These are phyloP conservation scores for Aureobasidium sp. DNA, from an alignment of 2,329 filamentous ascomycete species.

Conservation along the genomic window DNA sequence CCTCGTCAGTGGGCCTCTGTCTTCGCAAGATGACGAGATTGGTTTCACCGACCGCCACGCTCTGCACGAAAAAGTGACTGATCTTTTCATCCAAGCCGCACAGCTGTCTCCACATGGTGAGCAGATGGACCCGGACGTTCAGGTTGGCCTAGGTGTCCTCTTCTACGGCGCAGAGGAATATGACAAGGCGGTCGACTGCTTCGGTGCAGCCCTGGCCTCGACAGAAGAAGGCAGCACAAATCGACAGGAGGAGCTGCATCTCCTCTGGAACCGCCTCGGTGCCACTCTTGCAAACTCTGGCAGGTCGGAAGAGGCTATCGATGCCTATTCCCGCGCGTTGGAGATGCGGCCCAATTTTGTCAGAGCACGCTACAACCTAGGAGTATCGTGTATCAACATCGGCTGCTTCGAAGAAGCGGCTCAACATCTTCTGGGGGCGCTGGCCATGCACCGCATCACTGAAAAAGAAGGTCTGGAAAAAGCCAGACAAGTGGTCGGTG, in stretches of 20 bases:
- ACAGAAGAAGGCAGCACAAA: constrained; percentile 80
- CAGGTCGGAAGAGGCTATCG: constrained; percentile 89
- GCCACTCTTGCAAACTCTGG: constrained; percentile 94
- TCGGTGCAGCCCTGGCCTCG: constrained; percentile 80
- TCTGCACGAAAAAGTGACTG: constrained; percentile 83
- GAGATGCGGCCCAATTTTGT: constrained; percentile 93
- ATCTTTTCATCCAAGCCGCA: constrained; percentile 84
- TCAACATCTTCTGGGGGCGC: constrained; percentile 80
- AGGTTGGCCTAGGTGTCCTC: constrained; percentile 90
- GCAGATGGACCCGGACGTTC: constrained; percentile 97
- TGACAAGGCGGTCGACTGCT: constrained; percentile 97
- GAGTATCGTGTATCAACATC: constrained; percentile 95
- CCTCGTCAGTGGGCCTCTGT: constrained; percentile 62
- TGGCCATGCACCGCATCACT: constrained; percentile 92
- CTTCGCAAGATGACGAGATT: constrained; percentile 70
- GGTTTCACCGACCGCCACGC: constrained; percentile 90
- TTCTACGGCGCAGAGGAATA: constrained; percentile 98
- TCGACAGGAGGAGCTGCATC: constrained; percentile 76
- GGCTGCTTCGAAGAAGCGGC: constrained; percentile 91
- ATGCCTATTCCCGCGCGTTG: constrained; percentile 89
- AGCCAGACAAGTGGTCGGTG: constrained; percentile 66
- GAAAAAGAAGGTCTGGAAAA: constrained; percentile 78
- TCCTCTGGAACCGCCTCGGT: constrained; percentile 95
- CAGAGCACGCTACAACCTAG: constrained; percentile 90
- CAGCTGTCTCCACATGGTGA: constrained; percentile 86